A percentile compares a stretch with the other conserved stretches of the same genome.
These are phyloP conservation scores for Clavariopsis aquatica DNA, from an alignment of 495 filamentous ascomycete species.

Conservation along the genomic window DNA sequence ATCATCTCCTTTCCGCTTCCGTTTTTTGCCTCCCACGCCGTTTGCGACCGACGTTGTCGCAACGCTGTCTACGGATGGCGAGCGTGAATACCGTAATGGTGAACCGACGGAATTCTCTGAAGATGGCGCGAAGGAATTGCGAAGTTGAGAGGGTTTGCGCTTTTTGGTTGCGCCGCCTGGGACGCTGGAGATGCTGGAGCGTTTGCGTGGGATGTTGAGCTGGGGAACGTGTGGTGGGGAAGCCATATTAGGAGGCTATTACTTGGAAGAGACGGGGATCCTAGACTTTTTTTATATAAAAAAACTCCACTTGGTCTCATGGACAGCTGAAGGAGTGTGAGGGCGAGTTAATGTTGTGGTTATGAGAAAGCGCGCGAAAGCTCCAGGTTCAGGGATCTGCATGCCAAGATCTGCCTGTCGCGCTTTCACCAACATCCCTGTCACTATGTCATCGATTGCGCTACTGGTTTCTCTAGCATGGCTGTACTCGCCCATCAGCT, in stretches of 20 bases:
- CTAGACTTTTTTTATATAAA: neutral
- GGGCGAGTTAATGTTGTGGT: neutral
- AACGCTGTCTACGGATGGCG: slow-evolving; percentile 67
- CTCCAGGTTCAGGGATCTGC: neutral
- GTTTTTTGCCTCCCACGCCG: slow-evolving; percentile 58
- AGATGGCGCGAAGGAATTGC: slow-evolving; percentile 79
- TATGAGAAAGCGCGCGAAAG: neutral
- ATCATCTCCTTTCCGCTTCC: slow-evolving; percentile 54
- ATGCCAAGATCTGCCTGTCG: neutral
- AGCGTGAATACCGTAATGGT: slow-evolving; percentile 54
- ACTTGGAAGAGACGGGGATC: neutral
- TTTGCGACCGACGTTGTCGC: slow-evolving; percentile 55
- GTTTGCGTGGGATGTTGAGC: slow-evolving; percentile 61
- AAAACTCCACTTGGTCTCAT: too few relatives aligned
- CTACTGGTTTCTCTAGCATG: neutral
- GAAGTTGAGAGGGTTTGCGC: slow-evolving; percentile 68
- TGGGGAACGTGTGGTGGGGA: slow-evolving; percentile 60
- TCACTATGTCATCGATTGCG: slow-evolving; percentile 20
- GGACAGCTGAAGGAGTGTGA: neutral
- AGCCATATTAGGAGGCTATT: slow-evolving; percentile 53
- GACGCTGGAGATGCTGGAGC: slow-evolving; percentile 53
- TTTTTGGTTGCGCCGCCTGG: slow-evolving; percentile 49
- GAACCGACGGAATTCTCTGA: slow-evolving; percentile 40
- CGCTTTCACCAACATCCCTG: neutral
- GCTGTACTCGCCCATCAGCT: neutral